phyloP scores from a whole-genome alignment of 441 rosid genomes.

The Eruca vesicaria region DNA sequence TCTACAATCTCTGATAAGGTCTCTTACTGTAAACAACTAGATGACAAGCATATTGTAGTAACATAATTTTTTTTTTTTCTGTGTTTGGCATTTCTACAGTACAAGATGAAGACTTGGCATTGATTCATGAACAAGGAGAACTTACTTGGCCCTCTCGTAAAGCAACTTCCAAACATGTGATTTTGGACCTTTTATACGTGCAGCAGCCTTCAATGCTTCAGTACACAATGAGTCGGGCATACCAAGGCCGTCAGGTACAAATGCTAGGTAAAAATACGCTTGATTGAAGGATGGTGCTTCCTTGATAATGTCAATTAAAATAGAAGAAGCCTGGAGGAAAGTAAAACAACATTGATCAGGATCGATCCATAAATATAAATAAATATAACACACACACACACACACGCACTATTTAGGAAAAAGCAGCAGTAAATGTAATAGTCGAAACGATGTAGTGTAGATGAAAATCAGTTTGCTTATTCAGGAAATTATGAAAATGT shows the following conservation, averaged over 20 bases:
- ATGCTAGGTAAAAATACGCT: slow-evolving; percentile 75
- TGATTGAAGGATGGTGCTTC: slow-evolving; percentile 67
- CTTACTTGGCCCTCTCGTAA: slow-evolving; percentile 72
- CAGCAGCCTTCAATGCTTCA: slow-evolving; percentile 70
- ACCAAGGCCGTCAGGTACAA: slow-evolving; percentile 66
- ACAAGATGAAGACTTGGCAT: neutral
- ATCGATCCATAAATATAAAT: neutral
- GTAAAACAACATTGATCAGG: slow-evolving; percentile 18
- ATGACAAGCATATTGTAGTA: slow-evolving; percentile 1
- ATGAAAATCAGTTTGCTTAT: neutral
- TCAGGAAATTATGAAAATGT: neutral
- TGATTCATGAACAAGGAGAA: slow-evolving; percentile 15
- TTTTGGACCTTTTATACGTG: slow-evolving; percentile 66
- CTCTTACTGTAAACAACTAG: too few species aligned
- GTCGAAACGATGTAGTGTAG: neutral
- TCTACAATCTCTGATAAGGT: too few species aligned
- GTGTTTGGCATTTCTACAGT: neutral
- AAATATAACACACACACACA: neutral
- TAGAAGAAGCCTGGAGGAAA: slow-evolving; percentile 61
- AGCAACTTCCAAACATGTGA: slow-evolving; percentile 75
- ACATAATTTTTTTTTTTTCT: neutral
- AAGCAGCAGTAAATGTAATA: slow-evolving; percentile 1
- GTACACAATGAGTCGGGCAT: slow-evolving; percentile 51
- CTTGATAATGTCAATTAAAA: slow-evolving; percentile 62
- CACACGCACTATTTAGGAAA: neutral